Base-by-base conservation (phyloP, 2,329 filamentous ascomycete genomes). In the Hansfordia pulvinata region DNA sequence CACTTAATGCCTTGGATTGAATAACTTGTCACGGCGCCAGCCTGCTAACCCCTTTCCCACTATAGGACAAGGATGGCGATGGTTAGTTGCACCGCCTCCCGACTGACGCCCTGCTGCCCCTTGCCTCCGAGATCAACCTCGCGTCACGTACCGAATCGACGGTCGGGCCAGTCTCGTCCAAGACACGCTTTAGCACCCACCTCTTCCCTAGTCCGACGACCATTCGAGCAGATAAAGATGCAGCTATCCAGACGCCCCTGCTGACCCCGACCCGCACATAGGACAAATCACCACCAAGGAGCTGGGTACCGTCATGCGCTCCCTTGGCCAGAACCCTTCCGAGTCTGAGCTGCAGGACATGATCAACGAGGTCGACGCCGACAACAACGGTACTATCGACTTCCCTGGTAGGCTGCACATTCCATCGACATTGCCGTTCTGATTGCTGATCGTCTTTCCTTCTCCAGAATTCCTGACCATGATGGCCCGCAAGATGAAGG, bases 401-500 rank as follows among this genome's bases (percentile, higher is more conserved):
- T 90, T 90, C 54, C 82, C 82, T 49, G 82, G 82, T 88, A 70
- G 43, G 69, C 26, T 13, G n/a, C n/a, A n/a, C n/a, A n/a, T n/a
- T n/a, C n/a, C n/a, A n/a, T n/a, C n/a, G n/a, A n/a, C n/a, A n/a
- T n/a, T n/a, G n/a, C n/a, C n/a, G n/a, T n/a, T n/a, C n/a, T n/a
- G n/a, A n/a, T n/a, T n/a, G n/a, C n/a, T n/a, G n/a, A n/a, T n/a
- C n/a, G n/a, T n/a, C n/a, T n/a, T n/a, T n/a, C 13, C n/a, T 28
- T 32, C 28, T 26, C 28, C 47, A 88, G 82, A 90, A 52, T 90
- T 90, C 58, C 64, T 90, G 35, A 90, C 82, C 37, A 90, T 90
- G 82, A 90, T 90, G 82, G 82, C 82, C 33, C 74, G 82, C 49
- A 90, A 90, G 64, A 90, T 90, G 82, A 88, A 88, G 67, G 82